Conservation (phyloP, 768 basidiomycete species). For the Hypholoma sublateritium region DNA sequence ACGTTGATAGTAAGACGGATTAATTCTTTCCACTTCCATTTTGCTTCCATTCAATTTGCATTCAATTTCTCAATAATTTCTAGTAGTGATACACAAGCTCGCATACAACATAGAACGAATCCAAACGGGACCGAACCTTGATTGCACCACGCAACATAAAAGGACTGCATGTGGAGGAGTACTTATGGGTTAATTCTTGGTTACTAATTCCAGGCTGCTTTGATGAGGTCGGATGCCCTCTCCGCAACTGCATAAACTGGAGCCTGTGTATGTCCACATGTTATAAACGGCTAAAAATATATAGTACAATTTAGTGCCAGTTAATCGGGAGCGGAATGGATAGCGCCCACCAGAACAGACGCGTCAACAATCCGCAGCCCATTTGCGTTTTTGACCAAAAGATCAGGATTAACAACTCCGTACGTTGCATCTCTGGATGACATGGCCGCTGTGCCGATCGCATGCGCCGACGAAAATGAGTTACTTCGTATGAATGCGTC, state of each 20-base stretch:
- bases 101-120: too few relatives aligned
- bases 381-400: constrained; percentile 29
- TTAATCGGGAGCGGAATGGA: neutral
- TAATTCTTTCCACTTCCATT: too few relatives aligned
- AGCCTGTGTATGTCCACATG: constrained; percentile 31
- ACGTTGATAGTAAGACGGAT: too few relatives aligned
- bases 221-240: constrained; percentile 15
- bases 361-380: constrained; percentile 39
- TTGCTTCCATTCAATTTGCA: too few relatives aligned
- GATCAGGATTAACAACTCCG: constrained; percentile 37
- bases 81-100: too few relatives aligned
- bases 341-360: constrained; percentile 29
- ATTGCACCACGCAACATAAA: too few relatives aligned
- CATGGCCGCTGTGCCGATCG: constrained; percentile 30
- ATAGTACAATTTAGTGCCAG: neutral
- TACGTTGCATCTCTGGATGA: constrained; percentile 21
- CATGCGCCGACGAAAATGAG: constrained; percentile 22
- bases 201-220: constrained; percentile 8
- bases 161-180: too few relatives aligned
- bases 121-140: too few relatives aligned
- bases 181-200: too few relatives aligned
- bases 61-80: too few relatives aligned
- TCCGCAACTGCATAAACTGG: constrained; percentile 22
- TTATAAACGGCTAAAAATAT: constrained; percentile 24
- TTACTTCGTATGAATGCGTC: constrained; percentile 17